phyloP scores from a whole-genome alignment of 148 eudicot species.

The Fallopia convolvulus region DNA sequence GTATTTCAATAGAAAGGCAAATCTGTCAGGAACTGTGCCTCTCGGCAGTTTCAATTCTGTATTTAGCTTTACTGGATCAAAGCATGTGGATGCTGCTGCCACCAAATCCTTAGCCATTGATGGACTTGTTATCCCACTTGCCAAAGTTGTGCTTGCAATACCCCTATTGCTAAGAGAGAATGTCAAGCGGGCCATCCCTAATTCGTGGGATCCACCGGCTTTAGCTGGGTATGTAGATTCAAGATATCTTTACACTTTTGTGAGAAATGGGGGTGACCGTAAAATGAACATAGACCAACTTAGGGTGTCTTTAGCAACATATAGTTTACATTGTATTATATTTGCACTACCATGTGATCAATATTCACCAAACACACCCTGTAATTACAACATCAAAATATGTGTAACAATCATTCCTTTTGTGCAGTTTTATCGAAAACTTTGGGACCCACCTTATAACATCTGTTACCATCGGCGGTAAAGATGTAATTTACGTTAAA shows the following conservation, averaged over 20 bases:
- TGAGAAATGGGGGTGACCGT: not conserved
- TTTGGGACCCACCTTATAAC: constrained; percentile 87
- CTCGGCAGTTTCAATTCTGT: constrained; percentile 93
- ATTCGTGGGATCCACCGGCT: constrained; percentile 79
- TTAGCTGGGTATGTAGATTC: constrained; percentile 57
- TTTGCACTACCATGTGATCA: not conserved
- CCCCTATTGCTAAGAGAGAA: constrained; percentile 48
- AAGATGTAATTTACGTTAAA: constrained; percentile 76
- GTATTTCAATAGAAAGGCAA: constrained; percentile 61
- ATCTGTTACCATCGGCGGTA: constrained; percentile 88
- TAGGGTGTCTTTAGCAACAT: not conserved
- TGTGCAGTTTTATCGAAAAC: constrained; percentile 69
- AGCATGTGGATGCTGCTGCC: constrained; percentile 57
- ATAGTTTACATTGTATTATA: not conserved
- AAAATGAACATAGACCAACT: not conserved
- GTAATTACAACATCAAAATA: not conserved
- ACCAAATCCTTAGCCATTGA: constrained; percentile 72
- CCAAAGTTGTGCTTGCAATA: constrained; percentile 45
- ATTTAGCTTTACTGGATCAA: constrained; percentile 79
- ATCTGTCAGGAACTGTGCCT: constrained; percentile 51
- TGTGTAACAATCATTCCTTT: not conserved
- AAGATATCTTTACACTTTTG: not conserved
- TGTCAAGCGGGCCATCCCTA: constrained; percentile 62
- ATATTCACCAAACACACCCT: not conserved
- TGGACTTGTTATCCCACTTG: constrained; percentile 65